Base-by-base conservation (phyloP, 768 basidiomycete genomes). In the Tephrocybe sp. region DNA sequence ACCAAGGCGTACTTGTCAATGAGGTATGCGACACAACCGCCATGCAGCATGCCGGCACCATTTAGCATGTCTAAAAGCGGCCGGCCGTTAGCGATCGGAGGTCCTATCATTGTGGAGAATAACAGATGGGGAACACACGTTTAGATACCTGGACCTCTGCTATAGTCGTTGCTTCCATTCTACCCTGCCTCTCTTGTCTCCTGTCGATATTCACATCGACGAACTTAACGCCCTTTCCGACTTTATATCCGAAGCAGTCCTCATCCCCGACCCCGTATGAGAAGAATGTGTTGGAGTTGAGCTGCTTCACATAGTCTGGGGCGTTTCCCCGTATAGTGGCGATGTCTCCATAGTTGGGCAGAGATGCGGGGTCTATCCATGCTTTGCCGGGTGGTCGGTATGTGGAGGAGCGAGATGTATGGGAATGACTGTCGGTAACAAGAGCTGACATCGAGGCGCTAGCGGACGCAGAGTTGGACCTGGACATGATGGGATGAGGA, bases 1-100 rank as follows among this genome's bases (percentile, higher is more conserved):
- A n/a, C n/a, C n/a, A 35, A 15, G 11, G 13, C 65, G 76, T 52
- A 84, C 84, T 85, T 87, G 66, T 89, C 87, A 36, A 88, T 80
- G 47, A 89, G 69, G 65, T 87, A 87, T 37, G 85, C 82, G 27
- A 89, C 63, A 47, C 84, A 86, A 31, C 83, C 86, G n/a, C 87
- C 87, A 55, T 88, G 87, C 13, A 88, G 71, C 79, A 86, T 85
- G 1, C 83, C 83, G 21, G 84, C 84, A 11, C 86, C 86, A 56
- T 89, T 89, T 26, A 88, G 69, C 84, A 87, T 87, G 49, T 77
- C 86, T 86, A 53, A 30, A 38, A 30, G 25, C 26, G 49, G n/a
- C n/a, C n/a, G n/a, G n/a, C n/a, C 30, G 22, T 36, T 49, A 47
- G 12, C 26, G 21, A 26, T 31, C 16, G 21, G 18, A 32, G 48